Evolutionary conservation across 345 rosid species (phyloP), one percentile per base, ranked within the genome.

Genomic region (Brassica cretica): DNA sequence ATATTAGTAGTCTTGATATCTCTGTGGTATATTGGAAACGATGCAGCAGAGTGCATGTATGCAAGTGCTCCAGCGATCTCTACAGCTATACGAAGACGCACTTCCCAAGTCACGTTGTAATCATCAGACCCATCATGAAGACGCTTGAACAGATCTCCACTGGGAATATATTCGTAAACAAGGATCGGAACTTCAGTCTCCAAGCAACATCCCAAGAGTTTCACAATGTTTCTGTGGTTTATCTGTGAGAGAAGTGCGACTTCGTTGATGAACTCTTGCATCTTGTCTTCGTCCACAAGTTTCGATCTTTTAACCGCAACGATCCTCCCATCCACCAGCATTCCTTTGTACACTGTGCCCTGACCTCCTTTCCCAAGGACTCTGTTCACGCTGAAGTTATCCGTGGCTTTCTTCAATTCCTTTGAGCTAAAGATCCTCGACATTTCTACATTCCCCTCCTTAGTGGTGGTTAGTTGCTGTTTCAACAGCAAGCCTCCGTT

Each of bases 291-390:
- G n/a, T 68, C 82, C 5, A 67, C 51, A 10, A 73, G 14, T 74
- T 79, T 74, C 0, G 82, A 67, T 61, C 25, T 78, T 44, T 78
- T 78, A 1, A 78, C 76, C 3, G 78, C 78, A 3, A 78, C 55
- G 0, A 78, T 72, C 2, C n/a, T 30, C 0, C 76, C 72, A 61
- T 78, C 82, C 0, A 30, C 63, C 1, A 78, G 30, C 76, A 78
- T 72, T 8, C 82, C 82, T 8, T 78, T 78, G 9, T 78, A 79
- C 21, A 79, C 82, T 1, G 82, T 73, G 0, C 82, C 82, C 49
- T 79, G 78, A 73, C 75, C 75, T 1, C 82, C 82, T 68, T 68
- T 73, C 5, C 82, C 82, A 58, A 79, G 74, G 5, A 79, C 69
- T 0, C 82, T 67, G 0, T 66, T 9, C 5, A 25, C 2, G 12